Conservation (phyloP, 441 rosid genomes). For the Brassica balearica region DNA sequence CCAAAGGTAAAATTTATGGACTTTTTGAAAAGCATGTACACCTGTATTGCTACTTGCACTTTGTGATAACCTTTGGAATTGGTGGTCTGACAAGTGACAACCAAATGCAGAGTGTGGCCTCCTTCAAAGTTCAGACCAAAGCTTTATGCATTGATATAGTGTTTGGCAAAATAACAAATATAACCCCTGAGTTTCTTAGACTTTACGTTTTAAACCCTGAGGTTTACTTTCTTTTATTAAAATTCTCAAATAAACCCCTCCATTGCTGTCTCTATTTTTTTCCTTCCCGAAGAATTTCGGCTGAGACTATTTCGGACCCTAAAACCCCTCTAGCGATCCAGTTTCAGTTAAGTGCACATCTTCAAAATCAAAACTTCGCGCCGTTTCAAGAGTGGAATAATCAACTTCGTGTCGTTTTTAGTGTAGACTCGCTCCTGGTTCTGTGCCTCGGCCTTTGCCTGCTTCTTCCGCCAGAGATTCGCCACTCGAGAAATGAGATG, state of each 20-base stretch:
- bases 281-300: background rate
- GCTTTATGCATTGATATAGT: background rate
- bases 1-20: too few species aligned
- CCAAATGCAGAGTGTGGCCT: background rate
- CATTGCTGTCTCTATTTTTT: background rate
- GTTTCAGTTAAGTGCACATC: background rate
- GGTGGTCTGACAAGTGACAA: background rate
- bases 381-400: conserved; percentile 1
- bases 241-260: background rate
- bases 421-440: background rate
- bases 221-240: background rate
- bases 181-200: background rate
- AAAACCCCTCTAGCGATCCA: too few species aligned
- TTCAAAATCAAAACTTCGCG: background rate
- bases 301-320: too few species aligned
- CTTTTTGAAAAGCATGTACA: too few species aligned
- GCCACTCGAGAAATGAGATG: conserved; percentile 38
- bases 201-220: background rate
- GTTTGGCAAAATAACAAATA: background rate
- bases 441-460: background rate
- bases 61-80: background rate
- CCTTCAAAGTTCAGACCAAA: background rate
- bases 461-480: conserved; percentile 11
- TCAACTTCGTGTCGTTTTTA: conserved; percentile 14
- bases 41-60: background rate